phyloP scores from a whole-genome alignment of 202 grass and related monocot species.

The Zoysia matrella region DNA sequence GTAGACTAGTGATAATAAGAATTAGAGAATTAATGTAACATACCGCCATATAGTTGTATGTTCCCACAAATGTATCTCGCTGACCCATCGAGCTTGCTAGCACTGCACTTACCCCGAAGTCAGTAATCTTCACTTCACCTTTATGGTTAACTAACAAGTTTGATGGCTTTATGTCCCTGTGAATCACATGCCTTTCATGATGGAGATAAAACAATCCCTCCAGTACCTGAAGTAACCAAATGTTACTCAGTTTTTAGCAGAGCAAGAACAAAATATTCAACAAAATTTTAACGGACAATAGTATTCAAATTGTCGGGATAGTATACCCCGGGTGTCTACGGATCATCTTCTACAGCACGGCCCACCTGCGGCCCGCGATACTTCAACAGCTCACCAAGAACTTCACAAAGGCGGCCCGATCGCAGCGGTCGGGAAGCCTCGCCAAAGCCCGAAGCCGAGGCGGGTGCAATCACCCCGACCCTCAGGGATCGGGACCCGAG shows the following conservation, averaged over 20 bases:
- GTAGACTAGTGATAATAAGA: slow-evolving; percentile 21
- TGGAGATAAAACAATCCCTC: slow-evolving; percentile 95
- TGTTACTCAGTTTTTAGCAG: slow-evolving; percentile 16
- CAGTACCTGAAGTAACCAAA: slow-evolving; percentile 57
- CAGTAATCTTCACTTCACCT: slow-evolving; percentile 97
- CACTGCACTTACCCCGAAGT: slow-evolving; percentile 93
- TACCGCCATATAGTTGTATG: slow-evolving; percentile 98
- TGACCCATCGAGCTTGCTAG: slow-evolving; percentile 94
- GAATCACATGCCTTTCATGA: slow-evolving; percentile 96
- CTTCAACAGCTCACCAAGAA: too few species aligned
- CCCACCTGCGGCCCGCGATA: too few species aligned
- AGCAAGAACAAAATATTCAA: slow-evolving; percentile 8
- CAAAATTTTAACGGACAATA: too few species aligned
- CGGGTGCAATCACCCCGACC: too few species aligned
- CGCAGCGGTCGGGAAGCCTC: too few species aligned
- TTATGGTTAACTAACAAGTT: slow-evolving; percentile 92
- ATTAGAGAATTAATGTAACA: slow-evolving; percentile 49
- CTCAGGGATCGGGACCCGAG: too few species aligned
- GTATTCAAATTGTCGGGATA: too few species aligned
- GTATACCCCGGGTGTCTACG: too few species aligned
- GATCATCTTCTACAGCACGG: too few species aligned
- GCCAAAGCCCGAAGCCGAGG: too few species aligned
- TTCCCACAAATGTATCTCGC: slow-evolving; percentile 95
- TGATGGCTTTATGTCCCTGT: slow-evolving; percentile 96
- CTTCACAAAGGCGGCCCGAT: too few species aligned